Base-by-base conservation (phyloP, 2,329 filamentous ascomycete genomes). In the Plectosphaerella cucumerina region DNA sequence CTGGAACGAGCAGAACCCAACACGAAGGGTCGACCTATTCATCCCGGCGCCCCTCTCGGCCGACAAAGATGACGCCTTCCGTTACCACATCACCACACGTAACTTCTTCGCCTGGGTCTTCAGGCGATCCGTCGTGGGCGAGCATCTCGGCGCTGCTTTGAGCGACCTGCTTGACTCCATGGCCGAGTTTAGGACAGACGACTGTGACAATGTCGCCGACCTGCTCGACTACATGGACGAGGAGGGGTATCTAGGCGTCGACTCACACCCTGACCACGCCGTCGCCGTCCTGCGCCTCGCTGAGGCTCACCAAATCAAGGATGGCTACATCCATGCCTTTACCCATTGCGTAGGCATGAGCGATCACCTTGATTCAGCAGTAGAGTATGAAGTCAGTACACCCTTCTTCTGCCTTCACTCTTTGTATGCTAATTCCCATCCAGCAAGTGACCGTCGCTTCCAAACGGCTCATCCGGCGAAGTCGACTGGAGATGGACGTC, bases 321-420 rank as follows among this genome's bases (percentile, higher is more conserved):
- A 82, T n/a, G 67, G 89, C 12, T 93, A 89, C 73, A 77, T 84
- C 11, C 80, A 89, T 60, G 84, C 89, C 0, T 90, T 92, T 66
- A 77, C 81, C 14, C 89, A 94, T 61, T 90, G 88, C 61, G 85
- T 87, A 34, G 89, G 89, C 42, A 91, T 93, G 88, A 80, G 79
- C 53, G 81, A 87, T 18, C 71, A 72, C 22, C 55, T 92, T 5
- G 70, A 74, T 39, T 60, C 68, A 6, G 80, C 77, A 56, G 64
- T 76, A 1, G 87, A 88, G 55, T 88, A 84, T 54, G 70, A 78
- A 64, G 84, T 86, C 70, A 58, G 79, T 68, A 48, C 48, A 22
- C 22, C 15, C 21, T 12, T 11, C 26, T 46, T 51, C 41, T 48
- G 43, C 41, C 3, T 44, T 15, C 11, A 18, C 10, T n/a, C 6